A percentile compares a stretch with the other conserved stretches of the same genome.
phyloP scores from a whole-genome alignment of 2,329 filamentous ascomycete genomes.

The Penicillium crustosum region DNA sequence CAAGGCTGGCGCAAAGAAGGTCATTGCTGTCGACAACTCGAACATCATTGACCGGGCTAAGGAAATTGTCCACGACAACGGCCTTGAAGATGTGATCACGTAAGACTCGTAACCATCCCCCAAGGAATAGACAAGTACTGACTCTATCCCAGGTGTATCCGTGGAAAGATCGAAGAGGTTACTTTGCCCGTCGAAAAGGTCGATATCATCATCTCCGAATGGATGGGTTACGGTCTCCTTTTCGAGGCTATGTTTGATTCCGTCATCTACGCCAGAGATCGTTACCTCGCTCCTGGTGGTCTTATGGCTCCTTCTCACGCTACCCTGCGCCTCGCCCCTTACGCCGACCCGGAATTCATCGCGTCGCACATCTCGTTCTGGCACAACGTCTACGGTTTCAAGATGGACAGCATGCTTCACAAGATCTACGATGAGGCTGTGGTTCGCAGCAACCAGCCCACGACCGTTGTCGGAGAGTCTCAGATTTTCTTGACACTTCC shows the following conservation, averaged over 20 bases:
- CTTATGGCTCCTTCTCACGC: conserved; percentile 85
- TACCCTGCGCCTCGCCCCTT: conserved; percentile 77
- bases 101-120: conserved; percentile 26
- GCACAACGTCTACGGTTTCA: conserved; percentile 90
- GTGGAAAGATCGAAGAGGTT: conserved; percentile 87
- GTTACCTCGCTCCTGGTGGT: conserved; percentile 76
- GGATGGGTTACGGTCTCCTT: conserved; percentile 94
- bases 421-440: conserved; percentile 80
- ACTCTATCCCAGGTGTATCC: conserved; percentile 57
- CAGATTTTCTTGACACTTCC: conserved; percentile 72
- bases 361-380: conserved; percentile 79
- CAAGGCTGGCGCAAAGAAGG: conserved; percentile 78
- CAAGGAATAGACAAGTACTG: conserved; percentile 1
- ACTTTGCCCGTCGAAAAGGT: conserved; percentile 73
- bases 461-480: conserved; percentile 54
- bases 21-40: conserved; percentile 90
- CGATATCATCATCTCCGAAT: conserved; percentile 93
- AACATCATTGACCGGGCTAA: conserved; percentile 84
- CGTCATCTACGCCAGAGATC: conserved; percentile 82
- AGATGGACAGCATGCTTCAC: conserved; percentile 86
- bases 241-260: conserved; percentile 97
- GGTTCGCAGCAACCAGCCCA: conserved; percentile 66
- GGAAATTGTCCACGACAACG: conserved; percentile 81
- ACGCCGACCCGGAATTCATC: conserved; percentile 74
- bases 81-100: conserved; percentile 70